Conservation (phyloP, 73 alveolate genomes). For the Halteria grandinella region DNA sequence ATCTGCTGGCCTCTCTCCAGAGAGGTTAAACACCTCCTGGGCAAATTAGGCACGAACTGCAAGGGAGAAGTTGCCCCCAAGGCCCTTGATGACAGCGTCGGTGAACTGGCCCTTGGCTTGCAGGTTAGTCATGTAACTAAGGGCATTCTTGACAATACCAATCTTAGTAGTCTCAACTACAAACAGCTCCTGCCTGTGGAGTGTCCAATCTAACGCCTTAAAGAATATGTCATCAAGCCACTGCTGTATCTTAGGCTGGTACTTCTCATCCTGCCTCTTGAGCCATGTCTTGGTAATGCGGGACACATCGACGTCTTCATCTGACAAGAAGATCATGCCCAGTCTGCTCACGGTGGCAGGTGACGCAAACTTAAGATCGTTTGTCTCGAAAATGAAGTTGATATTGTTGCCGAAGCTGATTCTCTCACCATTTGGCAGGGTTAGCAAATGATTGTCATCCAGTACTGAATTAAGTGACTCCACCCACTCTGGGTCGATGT, state of each 20-base stretch:
- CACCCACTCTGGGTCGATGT: slow-evolving; percentile 99
- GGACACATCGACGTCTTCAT: slow-evolving; percentile 98
- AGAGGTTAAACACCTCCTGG: slow-evolving; percentile 69
- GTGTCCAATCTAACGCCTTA: slow-evolving; percentile 77
- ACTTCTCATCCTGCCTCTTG: slow-evolving; percentile 91
- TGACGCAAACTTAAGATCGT: slow-evolving; percentile 97
- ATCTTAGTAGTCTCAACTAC: slow-evolving; percentile 95
- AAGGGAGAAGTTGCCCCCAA: slow-evolving; percentile 93
- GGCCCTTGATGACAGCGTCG: slow-evolving; percentile 91
- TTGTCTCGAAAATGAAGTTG: slow-evolving; percentile 98
- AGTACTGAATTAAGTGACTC: slow-evolving; percentile 98
- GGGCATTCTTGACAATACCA: slow-evolving; percentile 94
- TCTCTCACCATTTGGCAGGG: slow-evolving; percentile 99
- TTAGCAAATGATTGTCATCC: slow-evolving; percentile 98
- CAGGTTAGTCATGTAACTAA: slow-evolving; percentile 79
- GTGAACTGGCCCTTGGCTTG: slow-evolving; percentile 89
- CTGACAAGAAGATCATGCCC: slow-evolving; percentile 99
- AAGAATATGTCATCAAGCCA: slow-evolving; percentile 94
- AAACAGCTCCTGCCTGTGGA: slow-evolving; percentile 56
- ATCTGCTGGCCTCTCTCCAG: slow-evolving; percentile 88
- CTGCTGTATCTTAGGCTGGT: slow-evolving; percentile 76
- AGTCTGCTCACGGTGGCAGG: slow-evolving; percentile 99
- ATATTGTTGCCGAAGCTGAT: slow-evolving; percentile 98
- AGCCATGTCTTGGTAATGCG: slow-evolving; percentile 96
- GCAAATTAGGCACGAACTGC: slow-evolving; percentile 86